Conservation (phyloP, 192 early-diverging fungal species). For the Umbelopsis isabellina region DNA sequence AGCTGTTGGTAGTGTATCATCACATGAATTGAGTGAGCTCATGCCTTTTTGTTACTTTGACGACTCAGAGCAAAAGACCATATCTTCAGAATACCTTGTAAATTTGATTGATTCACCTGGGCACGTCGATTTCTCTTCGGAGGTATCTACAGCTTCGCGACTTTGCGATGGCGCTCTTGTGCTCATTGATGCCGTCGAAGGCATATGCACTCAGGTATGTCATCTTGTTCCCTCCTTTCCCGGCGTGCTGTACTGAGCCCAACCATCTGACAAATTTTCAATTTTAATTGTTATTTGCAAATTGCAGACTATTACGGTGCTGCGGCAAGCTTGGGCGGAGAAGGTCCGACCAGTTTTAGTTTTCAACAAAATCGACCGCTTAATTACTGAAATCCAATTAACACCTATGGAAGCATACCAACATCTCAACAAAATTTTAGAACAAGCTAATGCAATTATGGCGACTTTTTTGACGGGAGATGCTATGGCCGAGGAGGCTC, state of each 20-base stretch:
- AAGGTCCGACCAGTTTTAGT: conserved; percentile 92
- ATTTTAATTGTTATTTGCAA: too few species aligned
- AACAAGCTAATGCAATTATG: conserved; percentile 96
- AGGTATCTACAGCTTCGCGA: conserved; percentile 98
- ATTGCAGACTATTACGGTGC: conserved; percentile 86
- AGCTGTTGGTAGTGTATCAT: background rate
- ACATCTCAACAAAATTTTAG: conserved; percentile 92
- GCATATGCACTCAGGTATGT: conserved; percentile 95
- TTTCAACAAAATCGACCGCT: conserved; percentile 96
- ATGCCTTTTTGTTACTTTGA: conserved; percentile 25
- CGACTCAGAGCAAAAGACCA: conserved; percentile 27
- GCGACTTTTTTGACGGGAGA: conserved; percentile 94
- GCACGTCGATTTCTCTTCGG: conserved; percentile 97
- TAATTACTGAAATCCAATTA: conserved; percentile 93
- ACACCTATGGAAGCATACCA: conserved; percentile 89
- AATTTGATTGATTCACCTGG: conserved; percentile 99
- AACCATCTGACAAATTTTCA: background rate
- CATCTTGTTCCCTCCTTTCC: background rate
- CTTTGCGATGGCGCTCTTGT: conserved; percentile 96
- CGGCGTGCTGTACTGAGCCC: background rate
- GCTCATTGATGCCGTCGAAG: conserved; percentile 97
- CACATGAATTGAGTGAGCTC: background rate
- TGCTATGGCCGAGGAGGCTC: conserved; percentile 78
- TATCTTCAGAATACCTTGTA: conserved; percentile 78
- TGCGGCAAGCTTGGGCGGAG: conserved; percentile 94